phyloP scores from a whole-genome alignment of 1,284 basidiomycete species.

The Ceratobasidium sp. region DNA sequence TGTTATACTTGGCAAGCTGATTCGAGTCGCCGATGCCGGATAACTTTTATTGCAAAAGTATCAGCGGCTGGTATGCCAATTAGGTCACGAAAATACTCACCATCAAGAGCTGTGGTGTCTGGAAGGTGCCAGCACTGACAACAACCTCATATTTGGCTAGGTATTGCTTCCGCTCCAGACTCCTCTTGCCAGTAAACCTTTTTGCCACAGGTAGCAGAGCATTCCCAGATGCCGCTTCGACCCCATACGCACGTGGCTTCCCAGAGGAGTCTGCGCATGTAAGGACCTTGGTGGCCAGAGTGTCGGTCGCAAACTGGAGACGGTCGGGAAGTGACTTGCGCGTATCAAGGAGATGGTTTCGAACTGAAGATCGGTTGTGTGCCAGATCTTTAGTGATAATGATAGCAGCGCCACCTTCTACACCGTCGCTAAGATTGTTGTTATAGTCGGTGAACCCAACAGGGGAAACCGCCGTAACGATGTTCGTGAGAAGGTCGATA shows the following conservation, averaged over 20 bases:
- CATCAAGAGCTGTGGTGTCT: constrained; percentile 39
- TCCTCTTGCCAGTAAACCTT: constrained; percentile 25
- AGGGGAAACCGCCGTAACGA: constrained; percentile 27
- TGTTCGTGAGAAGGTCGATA: constrained; percentile 30
- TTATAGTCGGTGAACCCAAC: constrained; percentile 33
- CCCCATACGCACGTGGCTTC: constrained; percentile 33
- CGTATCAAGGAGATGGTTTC: constrained; percentile 33
- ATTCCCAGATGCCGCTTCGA: constrained; percentile 31
- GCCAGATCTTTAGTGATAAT: constrained; percentile 22
- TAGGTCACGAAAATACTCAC: neutral
- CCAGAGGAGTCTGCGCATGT: constrained; percentile 31
- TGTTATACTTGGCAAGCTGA: constrained; percentile 33
- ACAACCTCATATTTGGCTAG: constrained; percentile 40
- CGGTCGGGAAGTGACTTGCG: constrained; percentile 17
- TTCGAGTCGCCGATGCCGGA: constrained; percentile 35
- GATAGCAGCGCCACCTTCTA: constrained; percentile 29
- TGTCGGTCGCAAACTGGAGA: constrained; percentile 38
- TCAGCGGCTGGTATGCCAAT: neutral
- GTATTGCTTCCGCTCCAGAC: constrained; percentile 25
- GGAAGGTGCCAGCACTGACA: constrained; percentile 39
- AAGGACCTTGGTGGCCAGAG: constrained; percentile 36
- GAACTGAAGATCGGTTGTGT: constrained; percentile 38
- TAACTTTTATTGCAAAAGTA: constrained; percentile 8
- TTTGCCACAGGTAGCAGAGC: constrained; percentile 26
- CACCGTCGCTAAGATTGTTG: constrained; percentile 38